Percentiles rank a stretch among this genome's conserved stretches.
Conservation (phyloP, 2,329 filamentous ascomycete genomes). For the Botryosphaeria agaves region DNA sequence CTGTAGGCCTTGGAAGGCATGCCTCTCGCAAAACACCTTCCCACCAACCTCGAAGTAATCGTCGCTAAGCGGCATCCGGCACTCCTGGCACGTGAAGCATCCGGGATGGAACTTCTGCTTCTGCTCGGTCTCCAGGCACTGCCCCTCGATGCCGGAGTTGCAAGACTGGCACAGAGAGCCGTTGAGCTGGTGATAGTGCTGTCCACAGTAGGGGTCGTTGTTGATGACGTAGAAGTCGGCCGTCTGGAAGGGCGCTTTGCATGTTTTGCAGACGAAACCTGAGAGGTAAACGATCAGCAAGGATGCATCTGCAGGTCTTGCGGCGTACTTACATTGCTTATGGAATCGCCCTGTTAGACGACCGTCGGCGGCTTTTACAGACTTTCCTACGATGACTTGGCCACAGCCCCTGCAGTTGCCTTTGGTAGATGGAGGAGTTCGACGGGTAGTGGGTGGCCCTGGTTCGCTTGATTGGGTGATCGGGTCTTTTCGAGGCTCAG, state of each 20-base stretch:
- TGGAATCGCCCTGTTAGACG: slow-evolving; percentile 86
- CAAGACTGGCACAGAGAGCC: slow-evolving; percentile 71
- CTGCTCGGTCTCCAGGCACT: slow-evolving; percentile 72
- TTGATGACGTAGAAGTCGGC: slow-evolving; percentile 83
- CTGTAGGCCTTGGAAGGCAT: slow-evolving; percentile 47
- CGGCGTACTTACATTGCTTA: slow-evolving; percentile 45
- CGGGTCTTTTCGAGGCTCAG: too few species aligned
- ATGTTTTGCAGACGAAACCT: slow-evolving; percentile 72
- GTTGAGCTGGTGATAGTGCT: slow-evolving; percentile 85
- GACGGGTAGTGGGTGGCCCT: not conserved
- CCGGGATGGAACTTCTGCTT: slow-evolving; percentile 67
- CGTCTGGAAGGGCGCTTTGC: slow-evolving; percentile 63
- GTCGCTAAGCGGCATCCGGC: slow-evolving; percentile 53
- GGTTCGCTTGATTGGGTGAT: too few species aligned
- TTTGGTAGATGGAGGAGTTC: slow-evolving; percentile 28
- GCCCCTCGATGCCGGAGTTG: slow-evolving; percentile 74
- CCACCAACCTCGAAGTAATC: slow-evolving; percentile 87
- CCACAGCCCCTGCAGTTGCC: slow-evolving; percentile 74
- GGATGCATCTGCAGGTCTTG: not conserved
- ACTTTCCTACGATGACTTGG: slow-evolving; percentile 69
- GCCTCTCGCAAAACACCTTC: slow-evolving; percentile 67
- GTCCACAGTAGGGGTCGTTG: slow-evolving; percentile 77
- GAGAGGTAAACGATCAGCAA: slow-evolving; percentile 3
- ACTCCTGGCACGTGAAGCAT: slow-evolving; percentile 75
- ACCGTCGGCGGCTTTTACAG: slow-evolving; percentile 83